Conservation (phyloP, 1,284 basidiomycete genomes). For the Gymnopus androsaceus region DNA sequence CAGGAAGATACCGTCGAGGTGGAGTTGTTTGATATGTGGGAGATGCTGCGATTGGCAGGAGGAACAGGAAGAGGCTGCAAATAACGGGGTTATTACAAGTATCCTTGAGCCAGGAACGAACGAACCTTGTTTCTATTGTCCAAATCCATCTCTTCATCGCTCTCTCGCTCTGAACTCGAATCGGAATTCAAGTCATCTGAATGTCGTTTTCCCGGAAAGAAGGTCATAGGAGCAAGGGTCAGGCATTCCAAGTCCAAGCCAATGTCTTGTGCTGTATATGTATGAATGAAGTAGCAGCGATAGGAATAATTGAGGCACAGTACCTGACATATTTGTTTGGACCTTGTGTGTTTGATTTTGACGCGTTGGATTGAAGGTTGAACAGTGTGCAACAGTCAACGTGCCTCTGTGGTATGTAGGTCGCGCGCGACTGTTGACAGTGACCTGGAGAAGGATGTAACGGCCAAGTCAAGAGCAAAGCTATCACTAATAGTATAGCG, state of each 20-base stretch:
- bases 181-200: neutral
- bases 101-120: neutral
- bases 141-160: slow-evolving; percentile 7
- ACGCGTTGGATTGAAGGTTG: too few relatives aligned
- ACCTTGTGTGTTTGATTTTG: too few relatives aligned
- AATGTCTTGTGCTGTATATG: neutral
- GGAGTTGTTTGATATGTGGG: neutral
- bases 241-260: neutral
- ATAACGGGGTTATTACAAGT: neutral
- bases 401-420: neutral
- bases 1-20: slow-evolving; percentile 4
- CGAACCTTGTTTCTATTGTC: slow-evolving; percentile 5
- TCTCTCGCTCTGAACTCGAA: neutral
- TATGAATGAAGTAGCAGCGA: neutral
- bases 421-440: neutral
- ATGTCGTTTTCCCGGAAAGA: neutral
- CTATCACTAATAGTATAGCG: too few relatives aligned
- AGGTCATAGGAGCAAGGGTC: slow-evolving; percentile 6
- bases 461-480: neutral
- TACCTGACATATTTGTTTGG: too few relatives aligned
- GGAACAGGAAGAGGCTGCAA: slow-evolving; percentile 7
- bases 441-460: neutral
- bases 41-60: neutral
- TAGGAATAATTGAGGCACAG: neutral
- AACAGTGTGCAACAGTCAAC: too few relatives aligned